A percentile compares a stretch with the other conserved stretches of the same genome.
Conservation (phyloP, 2,329 filamentous ascomycete genomes). For the Gnomoniopsis smithogilvyi region DNA sequence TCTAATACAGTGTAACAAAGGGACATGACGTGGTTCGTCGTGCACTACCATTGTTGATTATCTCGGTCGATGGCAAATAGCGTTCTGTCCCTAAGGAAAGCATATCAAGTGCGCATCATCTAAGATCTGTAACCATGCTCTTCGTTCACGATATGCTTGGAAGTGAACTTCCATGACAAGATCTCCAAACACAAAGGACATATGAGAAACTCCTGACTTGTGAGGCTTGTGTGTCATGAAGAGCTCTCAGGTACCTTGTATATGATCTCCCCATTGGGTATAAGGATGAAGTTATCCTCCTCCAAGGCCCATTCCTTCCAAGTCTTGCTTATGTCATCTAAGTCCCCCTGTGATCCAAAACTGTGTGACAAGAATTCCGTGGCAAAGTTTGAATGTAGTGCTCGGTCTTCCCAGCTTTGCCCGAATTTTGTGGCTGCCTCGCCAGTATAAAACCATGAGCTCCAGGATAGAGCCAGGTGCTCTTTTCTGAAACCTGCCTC, state of each 20-base stretch:
- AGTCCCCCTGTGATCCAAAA: conserved; percentile 3
- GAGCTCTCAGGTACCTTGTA: conserved; percentile 8
- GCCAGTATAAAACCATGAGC: conserved; percentile 12
- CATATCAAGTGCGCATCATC: no score
- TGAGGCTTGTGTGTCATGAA: not conserved
- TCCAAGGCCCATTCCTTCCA: conserved; percentile 9
- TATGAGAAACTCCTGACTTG: no score
- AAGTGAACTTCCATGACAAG: no score
- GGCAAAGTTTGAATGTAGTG: conserved; percentile 12
- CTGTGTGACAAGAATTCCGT: conserved; percentile 2
- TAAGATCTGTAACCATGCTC: no score
- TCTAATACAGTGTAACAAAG: no score
- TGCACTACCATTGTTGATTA: no score
- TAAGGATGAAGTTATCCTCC: conserved; percentile 10
- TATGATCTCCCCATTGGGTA: conserved; percentile 14
- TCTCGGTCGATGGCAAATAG: no score
- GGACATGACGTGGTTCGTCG: no score
- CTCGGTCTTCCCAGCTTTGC: conserved; percentile 9
- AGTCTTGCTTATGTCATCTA: conserved; percentile 5
- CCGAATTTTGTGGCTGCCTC: conserved; percentile 11
- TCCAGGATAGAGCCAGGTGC: not conserved
- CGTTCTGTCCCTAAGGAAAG: no score
- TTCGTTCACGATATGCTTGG: no score
- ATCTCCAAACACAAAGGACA: no score
- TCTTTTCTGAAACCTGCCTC: not conserved